Percentiles rank a stretch among this genome's conserved stretches.
Conservation (phyloP, 176 grass and related monocot species). For the Triticum turgidum region DNA sequence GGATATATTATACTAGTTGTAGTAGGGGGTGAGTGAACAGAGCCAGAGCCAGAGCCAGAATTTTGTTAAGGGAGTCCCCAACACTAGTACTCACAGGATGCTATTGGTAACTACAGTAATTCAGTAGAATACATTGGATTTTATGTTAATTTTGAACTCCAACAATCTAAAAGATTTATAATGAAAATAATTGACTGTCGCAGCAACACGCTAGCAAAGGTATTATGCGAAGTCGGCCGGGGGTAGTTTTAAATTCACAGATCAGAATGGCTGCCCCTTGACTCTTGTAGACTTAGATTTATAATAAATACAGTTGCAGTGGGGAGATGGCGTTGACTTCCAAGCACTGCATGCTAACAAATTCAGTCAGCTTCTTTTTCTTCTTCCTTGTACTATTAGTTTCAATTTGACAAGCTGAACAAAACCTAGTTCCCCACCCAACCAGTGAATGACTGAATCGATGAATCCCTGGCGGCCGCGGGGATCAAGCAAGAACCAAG, state of each 20-base stretch:
- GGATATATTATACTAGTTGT: too few relatives aligned
- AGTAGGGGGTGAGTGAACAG: not conserved
- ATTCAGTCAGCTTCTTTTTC: too few relatives aligned
- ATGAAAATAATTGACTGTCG: not conserved
- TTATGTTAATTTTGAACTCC: not conserved
- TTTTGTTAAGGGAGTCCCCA: not conserved
- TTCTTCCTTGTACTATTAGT: too few relatives aligned
- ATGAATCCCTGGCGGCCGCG: not conserved
- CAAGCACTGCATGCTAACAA: too few relatives aligned
- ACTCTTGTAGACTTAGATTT: not conserved
- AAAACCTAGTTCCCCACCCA: not conserved
- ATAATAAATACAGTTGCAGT: not conserved
- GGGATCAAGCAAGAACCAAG: not conserved
- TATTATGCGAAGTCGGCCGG: not conserved
- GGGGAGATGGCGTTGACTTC: not conserved
- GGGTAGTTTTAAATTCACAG: not conserved
- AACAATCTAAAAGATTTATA: not conserved
- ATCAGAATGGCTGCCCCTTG: not conserved
- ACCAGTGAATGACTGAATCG: not conserved
- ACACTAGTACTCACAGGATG: not conserved
- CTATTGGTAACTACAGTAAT: not conserved
- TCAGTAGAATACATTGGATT: not conserved
- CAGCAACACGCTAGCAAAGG: not conserved
- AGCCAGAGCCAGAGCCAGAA: too few relatives aligned
- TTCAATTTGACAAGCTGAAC: not conserved